These are phyloP conservation scores for Sugiyamaella xylanicola DNA, from an alignment of 1,139 yeast species.

Conservation along the genomic window DNA sequence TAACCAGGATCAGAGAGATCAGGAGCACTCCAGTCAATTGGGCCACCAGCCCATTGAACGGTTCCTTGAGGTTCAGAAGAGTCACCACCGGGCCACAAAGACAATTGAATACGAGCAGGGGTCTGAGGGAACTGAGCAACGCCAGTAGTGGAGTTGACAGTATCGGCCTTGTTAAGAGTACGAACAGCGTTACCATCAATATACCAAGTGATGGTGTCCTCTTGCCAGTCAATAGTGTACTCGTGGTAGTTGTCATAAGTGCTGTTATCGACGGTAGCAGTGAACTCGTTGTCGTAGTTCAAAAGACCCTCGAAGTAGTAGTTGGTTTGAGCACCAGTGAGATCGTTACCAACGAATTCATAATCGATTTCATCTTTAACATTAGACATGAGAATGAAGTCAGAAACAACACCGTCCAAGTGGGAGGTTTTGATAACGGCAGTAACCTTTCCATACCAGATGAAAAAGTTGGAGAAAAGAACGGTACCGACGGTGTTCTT, in stretches of 20 bases:
- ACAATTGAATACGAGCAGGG: constrained; percentile 81
- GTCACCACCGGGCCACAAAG: constrained; percentile 93
- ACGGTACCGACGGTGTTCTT: constrained; percentile 75
- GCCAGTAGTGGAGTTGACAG: constrained; percentile 65
- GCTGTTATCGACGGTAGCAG: constrained; percentile 45
- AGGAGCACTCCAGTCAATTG: constrained; percentile 76
- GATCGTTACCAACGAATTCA: constrained; percentile 79
- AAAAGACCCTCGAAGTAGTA: constrained; percentile 74
- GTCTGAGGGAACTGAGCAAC: constrained; percentile 79
- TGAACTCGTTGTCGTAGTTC: constrained; percentile 59
- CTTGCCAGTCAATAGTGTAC: constrained; percentile 83
- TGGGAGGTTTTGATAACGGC: constrained; percentile 74
- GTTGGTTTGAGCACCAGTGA: constrained; percentile 71
- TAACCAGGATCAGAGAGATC: constrained; percentile 78
- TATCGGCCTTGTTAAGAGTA: constrained; percentile 64
- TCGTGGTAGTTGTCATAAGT: constrained; percentile 74
- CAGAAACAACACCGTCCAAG: constrained; percentile 78
- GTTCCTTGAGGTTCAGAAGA: constrained; percentile 71
- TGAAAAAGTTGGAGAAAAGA: constrained; percentile 71
- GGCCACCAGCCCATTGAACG: constrained; percentile 93
- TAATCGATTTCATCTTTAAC: constrained; percentile 90
- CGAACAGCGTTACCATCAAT: constrained; percentile 73
- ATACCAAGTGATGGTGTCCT: constrained; percentile 70
- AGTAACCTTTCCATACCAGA: constrained; percentile 86
- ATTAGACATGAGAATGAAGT: constrained; percentile 79